Evolutionary conservation across 1,139 yeast species (phyloP).

Genomic region (Nakaseomyces nivariensis): DNA sequence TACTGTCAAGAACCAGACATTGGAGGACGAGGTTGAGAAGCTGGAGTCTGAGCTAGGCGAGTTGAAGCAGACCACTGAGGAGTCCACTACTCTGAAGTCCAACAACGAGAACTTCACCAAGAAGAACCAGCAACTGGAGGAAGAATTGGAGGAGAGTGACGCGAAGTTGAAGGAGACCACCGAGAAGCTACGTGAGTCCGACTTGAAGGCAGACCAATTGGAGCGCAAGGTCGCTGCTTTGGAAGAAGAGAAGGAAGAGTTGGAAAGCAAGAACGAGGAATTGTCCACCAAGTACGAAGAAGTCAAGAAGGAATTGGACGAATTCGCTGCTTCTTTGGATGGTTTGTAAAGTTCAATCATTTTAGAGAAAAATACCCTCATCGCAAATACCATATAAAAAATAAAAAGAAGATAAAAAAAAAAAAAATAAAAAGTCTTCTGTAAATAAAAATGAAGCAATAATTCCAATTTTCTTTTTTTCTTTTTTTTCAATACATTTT

Average conservation of each 20-base stretch:
- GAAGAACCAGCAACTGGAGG: slow-evolving; percentile 88
- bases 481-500: too few relatives aligned
- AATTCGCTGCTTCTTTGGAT: slow-evolving; percentile 41
- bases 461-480: too few relatives aligned
- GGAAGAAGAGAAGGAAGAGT: slow-evolving; percentile 84
- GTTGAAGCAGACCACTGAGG: slow-evolving; percentile 84
- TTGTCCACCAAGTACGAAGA: slow-evolving; percentile 68
- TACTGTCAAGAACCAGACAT: slow-evolving; percentile 81
- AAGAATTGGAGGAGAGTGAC: slow-evolving; percentile 88
- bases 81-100: slow-evolving; percentile 80
- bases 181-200: slow-evolving; percentile 89
- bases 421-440: too few relatives aligned
- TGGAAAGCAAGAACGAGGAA: slow-evolving; percentile 90
- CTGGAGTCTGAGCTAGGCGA: slow-evolving; percentile 72
- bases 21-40: slow-evolving; percentile 87
- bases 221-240: slow-evolving; percentile 90
- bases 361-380: neutral
- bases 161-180: slow-evolving; percentile 88
- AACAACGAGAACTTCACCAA: slow-evolving; percentile 85
- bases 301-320: slow-evolving; percentile 82
- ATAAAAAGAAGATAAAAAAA: neutral
- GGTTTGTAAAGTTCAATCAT: slow-evolving; percentile 13
- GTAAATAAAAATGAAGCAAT: too few relatives aligned
- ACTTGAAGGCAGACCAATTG: slow-evolving; percentile 92
- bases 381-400: neutral